phyloP scores from a whole-genome alignment of 768 basidiomycete species.

The Heimioporus sp. region DNA sequence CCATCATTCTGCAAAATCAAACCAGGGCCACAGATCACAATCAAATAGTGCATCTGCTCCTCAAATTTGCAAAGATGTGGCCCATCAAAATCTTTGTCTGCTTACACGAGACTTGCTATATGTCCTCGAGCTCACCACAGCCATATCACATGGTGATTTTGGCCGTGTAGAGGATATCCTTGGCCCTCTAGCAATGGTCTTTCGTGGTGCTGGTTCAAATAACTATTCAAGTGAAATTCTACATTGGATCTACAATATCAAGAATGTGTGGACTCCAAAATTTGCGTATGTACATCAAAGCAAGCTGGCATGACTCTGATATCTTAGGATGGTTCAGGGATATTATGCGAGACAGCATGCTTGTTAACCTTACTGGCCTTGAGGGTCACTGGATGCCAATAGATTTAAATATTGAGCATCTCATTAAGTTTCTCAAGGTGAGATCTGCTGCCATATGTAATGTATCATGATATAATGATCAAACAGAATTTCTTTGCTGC shows the following conservation, averaged over 20 bases:
- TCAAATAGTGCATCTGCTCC: no score
- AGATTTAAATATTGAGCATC: conserved; percentile 39
- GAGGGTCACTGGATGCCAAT: conserved; percentile 35
- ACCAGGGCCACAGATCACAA: no score
- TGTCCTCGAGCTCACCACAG: conserved; percentile 32
- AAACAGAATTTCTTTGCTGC: conserved; percentile 6
- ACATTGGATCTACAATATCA: conserved; percentile 18
- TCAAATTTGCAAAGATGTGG: conserved; percentile 12
- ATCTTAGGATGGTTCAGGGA: no score
- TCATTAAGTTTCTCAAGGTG: conserved; percentile 35
- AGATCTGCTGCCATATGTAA: not conserved
- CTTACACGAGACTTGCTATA: conserved; percentile 32
- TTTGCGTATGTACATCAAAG: no score
- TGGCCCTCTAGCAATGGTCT: conserved; percentile 12
- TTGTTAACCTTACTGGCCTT: conserved; percentile 32
- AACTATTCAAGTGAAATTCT: conserved; percentile 21
- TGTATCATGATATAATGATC: no score
- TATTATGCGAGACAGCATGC: conserved; percentile 36
- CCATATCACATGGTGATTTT: no score
- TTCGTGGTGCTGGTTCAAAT: conserved; percentile 17
- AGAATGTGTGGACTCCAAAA: conserved; percentile 32
- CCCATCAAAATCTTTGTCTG: conserved; percentile 22
- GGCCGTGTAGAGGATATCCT: conserved; percentile 31
- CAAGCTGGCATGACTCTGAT: no score
- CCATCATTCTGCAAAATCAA: no score